Conservation (phyloP, 2,329 filamentous ascomycete genomes). For the Hyphodiscus sp. region DNA sequence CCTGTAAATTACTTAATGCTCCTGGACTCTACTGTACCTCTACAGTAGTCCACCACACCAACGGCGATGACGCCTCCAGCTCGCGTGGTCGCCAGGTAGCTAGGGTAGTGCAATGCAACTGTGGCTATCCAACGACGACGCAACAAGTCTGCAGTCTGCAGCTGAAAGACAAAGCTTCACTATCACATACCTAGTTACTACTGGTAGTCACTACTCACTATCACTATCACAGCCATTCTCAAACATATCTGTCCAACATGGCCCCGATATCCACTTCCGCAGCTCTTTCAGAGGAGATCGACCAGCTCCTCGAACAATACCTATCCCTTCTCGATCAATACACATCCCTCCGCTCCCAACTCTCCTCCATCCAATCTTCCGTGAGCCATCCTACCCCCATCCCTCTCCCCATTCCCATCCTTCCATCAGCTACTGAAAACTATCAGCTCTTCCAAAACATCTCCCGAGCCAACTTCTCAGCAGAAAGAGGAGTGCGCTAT, state of each 20-base stretch:
- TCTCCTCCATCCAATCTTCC: slow-evolving; percentile 47
- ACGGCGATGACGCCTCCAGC: background rate
- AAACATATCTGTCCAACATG: background rate
- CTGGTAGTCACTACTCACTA: no score
- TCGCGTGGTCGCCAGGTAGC: background rate
- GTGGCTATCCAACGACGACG: background rate
- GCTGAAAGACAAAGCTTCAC: background rate
- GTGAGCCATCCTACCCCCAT: slow-evolving; percentile 34
- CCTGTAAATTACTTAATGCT: background rate
- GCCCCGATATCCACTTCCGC: slow-evolving; percentile 3
- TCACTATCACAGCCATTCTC: background rate
- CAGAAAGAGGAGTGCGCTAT: slow-evolving; percentile 56
- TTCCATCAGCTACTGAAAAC: background rate
- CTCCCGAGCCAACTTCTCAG: slow-evolving; percentile 70
- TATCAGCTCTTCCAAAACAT: slow-evolving; percentile 33
- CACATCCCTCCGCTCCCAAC: slow-evolving; percentile 47
- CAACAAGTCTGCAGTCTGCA: background rate
- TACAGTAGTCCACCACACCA: background rate
- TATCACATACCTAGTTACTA: background rate
- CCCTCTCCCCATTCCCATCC: background rate
- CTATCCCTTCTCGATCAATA: slow-evolving; percentile 62
- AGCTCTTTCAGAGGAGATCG: slow-evolving; percentile 38
- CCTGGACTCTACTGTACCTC: background rate
- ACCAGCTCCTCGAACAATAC: slow-evolving; percentile 58
- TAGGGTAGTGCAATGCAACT: background rate